These are phyloP conservation scores for Kluyveromyces wickerhamii DNA, from an alignment of 805 yeast genomes.

Conservation along the genomic window DNA sequence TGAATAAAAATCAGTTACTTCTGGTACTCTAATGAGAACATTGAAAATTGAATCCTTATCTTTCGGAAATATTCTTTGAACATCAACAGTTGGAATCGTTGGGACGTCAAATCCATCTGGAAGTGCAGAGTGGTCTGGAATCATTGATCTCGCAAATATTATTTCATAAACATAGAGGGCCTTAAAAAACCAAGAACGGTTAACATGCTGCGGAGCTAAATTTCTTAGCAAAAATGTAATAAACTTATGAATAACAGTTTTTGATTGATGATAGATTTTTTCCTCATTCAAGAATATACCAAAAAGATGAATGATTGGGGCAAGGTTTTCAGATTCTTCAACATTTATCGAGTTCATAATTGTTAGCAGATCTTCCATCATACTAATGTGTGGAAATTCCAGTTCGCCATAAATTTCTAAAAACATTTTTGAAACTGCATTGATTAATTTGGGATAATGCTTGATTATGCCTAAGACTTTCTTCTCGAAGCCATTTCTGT, in stretches of 20 bases:
- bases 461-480: conserved; percentile 38
- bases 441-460: conserved; percentile 33
- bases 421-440: conserved; percentile 35
- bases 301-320: conserved; percentile 37
- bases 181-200: conserved; percentile 51
- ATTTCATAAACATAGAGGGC: conserved; percentile 50
- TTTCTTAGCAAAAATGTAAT: conserved; percentile 31
- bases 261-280: conserved; percentile 31
- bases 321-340: conserved; percentile 24
- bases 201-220: conserved; percentile 32
- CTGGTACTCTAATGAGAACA: conserved; percentile 34
- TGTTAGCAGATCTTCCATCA: conserved; percentile 31
- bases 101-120: conserved; percentile 16
- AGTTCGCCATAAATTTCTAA: conserved; percentile 29
- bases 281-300: conserved; percentile 36
- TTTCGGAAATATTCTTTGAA: conserved; percentile 18
- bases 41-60: conserved; percentile 34
- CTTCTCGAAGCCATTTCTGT: conserved; percentile 30
- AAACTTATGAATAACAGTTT: conserved; percentile 31
- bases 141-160: conserved; percentile 41
- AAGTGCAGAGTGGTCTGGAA: conserved; percentile 39
- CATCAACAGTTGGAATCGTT: conserved; percentile 14
- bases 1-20: conserved; percentile 36
- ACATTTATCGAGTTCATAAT: conserved; percentile 34
- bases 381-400: conserved; percentile 29